Evolutionary conservation across 179 eudicot genomes (phyloP).

Genomic region (Patellifolia procumbens): DNA sequence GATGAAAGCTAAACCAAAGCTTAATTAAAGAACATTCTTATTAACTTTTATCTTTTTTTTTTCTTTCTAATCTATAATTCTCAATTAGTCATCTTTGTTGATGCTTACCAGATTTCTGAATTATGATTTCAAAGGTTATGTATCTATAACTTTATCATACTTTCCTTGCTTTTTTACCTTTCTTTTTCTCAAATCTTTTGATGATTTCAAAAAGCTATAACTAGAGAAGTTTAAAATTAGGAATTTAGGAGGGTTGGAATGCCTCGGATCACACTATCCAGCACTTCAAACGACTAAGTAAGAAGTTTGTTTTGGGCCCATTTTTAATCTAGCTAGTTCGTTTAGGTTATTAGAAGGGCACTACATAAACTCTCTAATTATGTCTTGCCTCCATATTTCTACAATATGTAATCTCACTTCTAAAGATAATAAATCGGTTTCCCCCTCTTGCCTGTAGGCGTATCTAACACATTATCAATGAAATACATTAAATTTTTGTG

Average conservation of each 20-base stretch:
- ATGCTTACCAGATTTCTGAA: background rate
- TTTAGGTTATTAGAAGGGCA: too few relatives aligned
- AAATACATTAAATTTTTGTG: too few relatives aligned
- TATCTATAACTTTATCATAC: background rate
- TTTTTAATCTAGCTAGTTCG: too few relatives aligned
- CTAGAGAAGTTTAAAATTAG: background rate
- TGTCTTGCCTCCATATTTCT: too few relatives aligned
- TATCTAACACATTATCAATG: too few relatives aligned
- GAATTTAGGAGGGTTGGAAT: background rate
- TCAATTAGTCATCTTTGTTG: constrained; percentile 5
- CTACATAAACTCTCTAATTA: too few relatives aligned
- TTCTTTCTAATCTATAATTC: background rate
- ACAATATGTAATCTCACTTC: too few relatives aligned
- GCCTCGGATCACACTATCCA: too few relatives aligned
- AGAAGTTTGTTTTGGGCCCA: too few relatives aligned
- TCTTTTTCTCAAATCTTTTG: background rate
- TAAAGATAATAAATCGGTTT: too few relatives aligned
- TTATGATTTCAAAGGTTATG: background rate
- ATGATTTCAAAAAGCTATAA: background rate
- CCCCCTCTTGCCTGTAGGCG: too few relatives aligned
- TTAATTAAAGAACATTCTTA: constrained; percentile 17
- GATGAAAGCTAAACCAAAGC: constrained; percentile 1
- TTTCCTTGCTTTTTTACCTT: background rate
- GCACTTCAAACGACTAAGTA: too few relatives aligned
- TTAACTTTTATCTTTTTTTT: background rate